A percentile compares a stretch with the other conserved stretches of the same genome.
phyloP scores from a whole-genome alignment of 768 basidiomycete species.

The Russula ochroleuca region DNA sequence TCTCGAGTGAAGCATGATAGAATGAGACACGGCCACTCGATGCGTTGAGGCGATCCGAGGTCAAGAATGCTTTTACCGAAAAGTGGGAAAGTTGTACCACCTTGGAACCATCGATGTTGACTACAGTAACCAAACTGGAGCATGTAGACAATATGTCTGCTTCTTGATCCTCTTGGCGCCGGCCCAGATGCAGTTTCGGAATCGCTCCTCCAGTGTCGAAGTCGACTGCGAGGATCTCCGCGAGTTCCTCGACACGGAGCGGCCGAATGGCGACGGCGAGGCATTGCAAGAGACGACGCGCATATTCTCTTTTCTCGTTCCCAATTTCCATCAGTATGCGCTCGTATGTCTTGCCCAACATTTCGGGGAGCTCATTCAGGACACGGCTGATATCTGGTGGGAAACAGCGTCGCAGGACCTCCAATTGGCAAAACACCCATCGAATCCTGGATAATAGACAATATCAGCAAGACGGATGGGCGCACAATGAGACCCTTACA shows the following conservation, averaged over 20 bases:
- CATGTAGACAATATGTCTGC: not conserved
- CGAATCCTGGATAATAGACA: slow-evolving; percentile 5
- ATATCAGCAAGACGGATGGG: not conserved
- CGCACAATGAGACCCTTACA: not conserved
- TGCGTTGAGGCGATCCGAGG: not conserved
- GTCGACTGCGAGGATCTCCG: slow-evolving; percentile 6
- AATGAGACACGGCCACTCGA: not conserved
- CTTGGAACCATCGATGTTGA: not conserved
- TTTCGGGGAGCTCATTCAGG: not conserved
- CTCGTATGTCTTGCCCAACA: slow-evolving; percentile 1
- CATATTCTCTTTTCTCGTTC: not conserved
- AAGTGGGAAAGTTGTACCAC: not conserved
- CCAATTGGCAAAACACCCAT: not conserved
- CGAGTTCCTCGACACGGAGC: slow-evolving; percentile 6
- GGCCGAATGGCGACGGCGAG: not conserved
- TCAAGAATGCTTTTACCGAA: not conserved
- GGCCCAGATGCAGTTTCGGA: not conserved
- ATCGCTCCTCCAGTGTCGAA: not conserved
- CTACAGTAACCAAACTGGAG: not conserved
- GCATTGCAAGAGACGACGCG: slow-evolving; percentile 3
- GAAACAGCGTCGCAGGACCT: not conserved
- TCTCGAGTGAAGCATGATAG: not conserved
- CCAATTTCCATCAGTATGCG: slow-evolving; percentile 2
- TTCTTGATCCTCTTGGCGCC: slow-evolving; percentile 1
- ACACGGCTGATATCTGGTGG: not conserved